phyloP scores from a whole-genome alignment of 177 flowering plant species.

The Telopea speciosissima region DNA sequence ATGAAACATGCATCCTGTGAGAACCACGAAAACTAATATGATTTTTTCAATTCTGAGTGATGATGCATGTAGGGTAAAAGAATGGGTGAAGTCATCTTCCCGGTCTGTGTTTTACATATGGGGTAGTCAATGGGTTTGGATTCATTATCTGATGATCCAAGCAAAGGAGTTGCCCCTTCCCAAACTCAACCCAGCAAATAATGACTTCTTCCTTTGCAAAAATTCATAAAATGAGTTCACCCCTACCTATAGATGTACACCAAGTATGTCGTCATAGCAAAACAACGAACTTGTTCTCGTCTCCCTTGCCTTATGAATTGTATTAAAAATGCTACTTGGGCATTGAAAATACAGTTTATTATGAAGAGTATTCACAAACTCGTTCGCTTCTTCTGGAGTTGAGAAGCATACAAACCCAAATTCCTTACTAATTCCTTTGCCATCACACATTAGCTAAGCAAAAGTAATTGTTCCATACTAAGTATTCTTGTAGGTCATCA shows the following conservation, averaged over 20 bases:
- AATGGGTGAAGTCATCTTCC: background rate
- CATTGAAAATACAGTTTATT: constrained; percentile 34
- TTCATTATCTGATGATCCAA: too few species aligned
- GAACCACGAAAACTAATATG: background rate
- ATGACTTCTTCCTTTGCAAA: background rate
- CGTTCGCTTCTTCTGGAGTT: constrained; percentile 66
- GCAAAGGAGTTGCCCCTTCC: background rate
- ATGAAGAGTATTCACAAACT: constrained; percentile 61
- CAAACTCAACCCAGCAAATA: background rate
- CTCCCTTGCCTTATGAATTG: background rate
- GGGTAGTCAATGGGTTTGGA: background rate
- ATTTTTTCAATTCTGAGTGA: background rate
- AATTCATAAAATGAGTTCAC: too few species aligned
- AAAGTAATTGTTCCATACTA: constrained; percentile 79
- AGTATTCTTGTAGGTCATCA: constrained; percentile 57
- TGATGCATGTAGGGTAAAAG: background rate
- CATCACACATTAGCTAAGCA: constrained; percentile 68
- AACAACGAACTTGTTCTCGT: too few species aligned
- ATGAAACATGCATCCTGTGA: constrained; percentile 61
- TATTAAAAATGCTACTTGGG: background rate
- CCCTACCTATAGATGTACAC: too few species aligned
- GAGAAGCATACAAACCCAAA: constrained; percentile 96
- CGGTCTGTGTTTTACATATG: background rate
- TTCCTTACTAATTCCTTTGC: constrained; percentile 71
- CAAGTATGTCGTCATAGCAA: too few species aligned